Evolutionary conservation across 306 rosid genomes (phyloP).

Genomic region (Quercus berberidifolia): DNA sequence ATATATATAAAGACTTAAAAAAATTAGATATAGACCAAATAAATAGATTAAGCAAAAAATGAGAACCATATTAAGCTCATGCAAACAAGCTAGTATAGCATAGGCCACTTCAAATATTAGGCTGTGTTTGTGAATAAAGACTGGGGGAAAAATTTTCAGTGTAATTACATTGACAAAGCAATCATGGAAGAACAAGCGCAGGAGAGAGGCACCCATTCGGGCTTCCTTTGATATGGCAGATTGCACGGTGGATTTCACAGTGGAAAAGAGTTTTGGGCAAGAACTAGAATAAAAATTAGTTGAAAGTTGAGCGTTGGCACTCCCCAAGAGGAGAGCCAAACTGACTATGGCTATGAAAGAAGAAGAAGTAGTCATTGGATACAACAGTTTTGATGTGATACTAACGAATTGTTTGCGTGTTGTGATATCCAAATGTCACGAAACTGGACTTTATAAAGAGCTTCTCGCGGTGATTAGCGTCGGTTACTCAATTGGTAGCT

Average conservation of each 20-base stretch:
- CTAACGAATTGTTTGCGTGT: too few species aligned
- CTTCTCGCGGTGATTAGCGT: conserved; percentile 26
- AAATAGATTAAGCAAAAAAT: too few species aligned
- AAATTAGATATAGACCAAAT: too few species aligned
- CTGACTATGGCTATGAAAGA: conserved; percentile 4
- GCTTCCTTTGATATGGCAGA: conserved; percentile 63
- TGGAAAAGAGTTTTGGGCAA: conserved; percentile 57
- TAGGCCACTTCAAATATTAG: too few species aligned
- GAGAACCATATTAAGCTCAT: too few species aligned
- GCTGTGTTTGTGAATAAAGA: too few species aligned
- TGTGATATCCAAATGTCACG: neutral
- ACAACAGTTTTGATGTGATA: neutral
- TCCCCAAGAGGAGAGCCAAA: conserved; percentile 34
- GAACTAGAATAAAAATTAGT: conserved; percentile 44
- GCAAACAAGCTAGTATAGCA: too few species aligned
- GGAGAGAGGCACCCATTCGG: conserved; percentile 95
- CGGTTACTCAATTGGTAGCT: conserved; percentile 27
- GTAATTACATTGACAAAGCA: conserved; percentile 80
- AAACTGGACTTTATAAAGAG: conserved; percentile 32
- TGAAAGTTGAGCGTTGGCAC: conserved; percentile 52
- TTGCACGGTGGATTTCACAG: conserved; percentile 47
- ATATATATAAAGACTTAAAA: too few species aligned
- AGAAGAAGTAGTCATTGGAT: conserved; percentile 25
- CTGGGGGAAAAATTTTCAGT: too few species aligned
- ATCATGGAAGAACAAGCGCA: conserved; percentile 87